Conservation (phyloP, 169 alveolate species). For the Cryptosporidium parvum region DNA sequence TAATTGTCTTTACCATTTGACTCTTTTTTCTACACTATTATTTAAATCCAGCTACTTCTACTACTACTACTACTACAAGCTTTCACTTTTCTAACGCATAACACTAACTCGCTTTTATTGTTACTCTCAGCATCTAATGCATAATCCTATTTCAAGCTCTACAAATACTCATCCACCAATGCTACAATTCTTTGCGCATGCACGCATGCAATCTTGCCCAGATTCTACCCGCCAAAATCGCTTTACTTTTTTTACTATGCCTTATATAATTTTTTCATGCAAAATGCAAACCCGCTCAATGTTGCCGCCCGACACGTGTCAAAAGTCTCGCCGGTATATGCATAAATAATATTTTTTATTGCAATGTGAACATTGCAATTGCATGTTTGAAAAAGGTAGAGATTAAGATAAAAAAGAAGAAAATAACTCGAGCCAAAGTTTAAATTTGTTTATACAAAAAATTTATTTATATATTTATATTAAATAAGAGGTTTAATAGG, state of each 20-base stretch:
- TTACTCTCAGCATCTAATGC: not conserved
- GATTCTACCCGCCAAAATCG: slow-evolving; percentile 14
- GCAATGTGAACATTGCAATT: slow-evolving; percentile 3
- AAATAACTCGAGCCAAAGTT: not conserved
- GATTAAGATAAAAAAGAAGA: not conserved
- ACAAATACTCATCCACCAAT: not conserved
- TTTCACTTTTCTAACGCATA: not conserved
- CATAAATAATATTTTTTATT: not conserved
- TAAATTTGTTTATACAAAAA: not conserved
- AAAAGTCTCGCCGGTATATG: slow-evolving; percentile 49
- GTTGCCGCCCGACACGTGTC: slow-evolving; percentile 24
- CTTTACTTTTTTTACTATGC: not conserved
- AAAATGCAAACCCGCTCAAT: not conserved
- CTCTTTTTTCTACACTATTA: not conserved
- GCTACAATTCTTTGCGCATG: not conserved
- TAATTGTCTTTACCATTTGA: not conserved
- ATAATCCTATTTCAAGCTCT: too few species aligned
- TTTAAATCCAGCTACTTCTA: not conserved
- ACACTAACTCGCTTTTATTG: not conserved
- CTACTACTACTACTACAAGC: not conserved
- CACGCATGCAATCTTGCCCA: slow-evolving; percentile 5
- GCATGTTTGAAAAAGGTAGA: slow-evolving; percentile 34
- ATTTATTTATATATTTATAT: not conserved
- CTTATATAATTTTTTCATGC: slow-evolving; percentile 3
- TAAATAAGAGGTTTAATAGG: not conserved